Conservation (phyloP, 2,329 filamentous ascomycete genomes). For the Fusarium stilboides region DNA sequence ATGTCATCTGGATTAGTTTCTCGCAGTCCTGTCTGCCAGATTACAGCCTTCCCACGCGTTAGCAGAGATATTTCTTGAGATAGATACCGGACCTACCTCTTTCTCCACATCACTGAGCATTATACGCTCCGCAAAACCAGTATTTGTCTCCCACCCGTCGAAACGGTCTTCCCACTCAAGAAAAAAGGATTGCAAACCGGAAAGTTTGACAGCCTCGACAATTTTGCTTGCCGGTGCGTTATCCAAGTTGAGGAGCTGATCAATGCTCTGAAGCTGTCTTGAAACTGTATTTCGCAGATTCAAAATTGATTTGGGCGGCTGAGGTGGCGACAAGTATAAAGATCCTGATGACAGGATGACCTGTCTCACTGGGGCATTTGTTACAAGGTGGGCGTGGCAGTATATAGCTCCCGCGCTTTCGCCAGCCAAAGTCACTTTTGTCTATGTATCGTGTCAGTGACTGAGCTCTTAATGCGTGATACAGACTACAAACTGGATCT, state of each 20-base stretch:
- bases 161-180: slow-evolving; percentile 20
- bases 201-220: slow-evolving; percentile 11
- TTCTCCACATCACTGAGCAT: slow-evolving; percentile 15
- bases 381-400: slow-evolving; percentile 60
- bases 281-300: not conserved
- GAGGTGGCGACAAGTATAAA: slow-evolving; percentile 60
- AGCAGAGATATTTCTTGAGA: too few species aligned
- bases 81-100: not conserved
- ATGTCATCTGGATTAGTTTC: accelerated
- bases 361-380: slow-evolving; percentile 45
- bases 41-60: not conserved
- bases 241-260: slow-evolving; percentile 42
- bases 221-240: not conserved
- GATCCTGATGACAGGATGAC: slow-evolving; percentile 60
- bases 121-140: not conserved
- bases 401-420: slow-evolving; percentile 64
- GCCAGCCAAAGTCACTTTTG: slow-evolving; percentile 59
- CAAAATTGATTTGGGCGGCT: slow-evolving; percentile 41
- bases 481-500: slow-evolving; percentile 40
- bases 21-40: slow-evolving; percentile 16
- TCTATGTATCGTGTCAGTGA: slow-evolving; percentile 30
- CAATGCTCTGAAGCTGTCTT: not conserved
- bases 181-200: slow-evolving; percentile 12
- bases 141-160: slow-evolving; percentile 11
- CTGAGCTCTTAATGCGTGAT: accelerated